Evolutionary conservation across 2,329 filamentous ascomycete species (phyloP).

Genomic region (Xylariaceae sp.): DNA sequence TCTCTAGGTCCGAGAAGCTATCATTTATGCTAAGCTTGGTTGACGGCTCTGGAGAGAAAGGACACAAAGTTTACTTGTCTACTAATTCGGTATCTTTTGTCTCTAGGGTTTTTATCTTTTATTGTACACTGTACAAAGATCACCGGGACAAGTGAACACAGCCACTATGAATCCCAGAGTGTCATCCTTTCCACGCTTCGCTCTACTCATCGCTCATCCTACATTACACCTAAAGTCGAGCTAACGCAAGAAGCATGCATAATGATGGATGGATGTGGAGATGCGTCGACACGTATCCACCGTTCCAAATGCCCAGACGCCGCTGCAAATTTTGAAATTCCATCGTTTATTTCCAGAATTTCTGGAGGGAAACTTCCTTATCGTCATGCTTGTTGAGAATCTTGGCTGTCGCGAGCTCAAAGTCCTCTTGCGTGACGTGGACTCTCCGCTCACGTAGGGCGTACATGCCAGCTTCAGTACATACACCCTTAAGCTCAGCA

Average conservation of each 20-base stretch:
- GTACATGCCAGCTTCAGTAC: slow-evolving; percentile 98
- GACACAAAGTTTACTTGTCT: neutral
- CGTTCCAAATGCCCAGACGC: neutral
- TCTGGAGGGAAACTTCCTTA: slow-evolving; percentile 90
- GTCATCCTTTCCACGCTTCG: neutral
- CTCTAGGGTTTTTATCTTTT: slow-evolving; percentile 28
- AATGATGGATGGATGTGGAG: slow-evolving; percentile 2
- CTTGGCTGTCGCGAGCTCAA: slow-evolving; percentile 97
- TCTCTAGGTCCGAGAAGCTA: too few species aligned
- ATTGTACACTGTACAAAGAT: slow-evolving; percentile 35
- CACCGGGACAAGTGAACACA: neutral
- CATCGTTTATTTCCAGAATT: slow-evolving; percentile 74
- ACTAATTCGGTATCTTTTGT: slow-evolving; percentile 8
- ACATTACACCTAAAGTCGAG: too few species aligned
- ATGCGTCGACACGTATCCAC: neutral
- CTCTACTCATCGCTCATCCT: too few species aligned
- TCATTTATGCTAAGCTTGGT: too few species aligned
- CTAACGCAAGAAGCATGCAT: too few species aligned
- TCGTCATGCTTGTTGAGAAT: slow-evolving; percentile 99
- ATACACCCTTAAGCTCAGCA: slow-evolving; percentile 97
- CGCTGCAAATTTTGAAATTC: neutral
- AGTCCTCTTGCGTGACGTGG: slow-evolving; percentile 98
- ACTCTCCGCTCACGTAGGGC: slow-evolving; percentile 93
- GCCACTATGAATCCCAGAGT: neutral
- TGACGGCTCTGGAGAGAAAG: too few species aligned